Base-by-base conservation (phyloP, 805 yeast genomes). In the Lachancea fermentati region DNA sequence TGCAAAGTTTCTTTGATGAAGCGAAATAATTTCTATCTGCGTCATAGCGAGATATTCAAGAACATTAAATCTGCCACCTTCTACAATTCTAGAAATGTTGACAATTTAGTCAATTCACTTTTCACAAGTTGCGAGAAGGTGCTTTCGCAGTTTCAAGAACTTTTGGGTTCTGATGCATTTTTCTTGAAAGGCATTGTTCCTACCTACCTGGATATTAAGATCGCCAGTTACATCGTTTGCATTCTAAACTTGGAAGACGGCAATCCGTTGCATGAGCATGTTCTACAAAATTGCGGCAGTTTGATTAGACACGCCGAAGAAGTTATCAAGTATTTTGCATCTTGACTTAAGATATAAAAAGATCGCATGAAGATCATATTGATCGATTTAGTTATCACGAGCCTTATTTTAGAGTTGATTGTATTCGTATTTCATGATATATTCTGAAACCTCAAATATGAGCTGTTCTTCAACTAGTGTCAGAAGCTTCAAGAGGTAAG, bases 11-110 rank as follows among this genome's bases (percentile, higher is more conserved):
- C 51, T 4, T 35, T 67, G 9, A 38, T 57, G 4, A 51, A 48
- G 16, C 55, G 73, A 37, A 60, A 63, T 36, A 60, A 58, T 18
- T 69, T 64, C 47, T 37, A 61, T 31, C 19, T 63, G 31, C 63
- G 76, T 48, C 67, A 72, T 42, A 63, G 63, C 4, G 58, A 48
- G 30, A 48, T 58, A 2, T 39, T 63, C 4, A 47, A 48, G 15
- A 44, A 17, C 36, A 30, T 46, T 30, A 44, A 30, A 7, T 34
- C 33, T 35, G 37, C 24, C 4, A 22, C 26, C 26, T 19, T 32
- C 28, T 32, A 33, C 41, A 32, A 33, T n/a, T 8, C 43, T 29
- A 29, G 36, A 15, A 47, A 45, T 5, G 36, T 50, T 3, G 33
- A 41, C 2, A 39, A 32, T 17, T 55, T 60, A 29, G 37, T 41